These are phyloP conservation scores for Paecilomyces niveus DNA, from an alignment of 2,329 filamentous ascomycete species.

Conservation along the genomic window DNA sequence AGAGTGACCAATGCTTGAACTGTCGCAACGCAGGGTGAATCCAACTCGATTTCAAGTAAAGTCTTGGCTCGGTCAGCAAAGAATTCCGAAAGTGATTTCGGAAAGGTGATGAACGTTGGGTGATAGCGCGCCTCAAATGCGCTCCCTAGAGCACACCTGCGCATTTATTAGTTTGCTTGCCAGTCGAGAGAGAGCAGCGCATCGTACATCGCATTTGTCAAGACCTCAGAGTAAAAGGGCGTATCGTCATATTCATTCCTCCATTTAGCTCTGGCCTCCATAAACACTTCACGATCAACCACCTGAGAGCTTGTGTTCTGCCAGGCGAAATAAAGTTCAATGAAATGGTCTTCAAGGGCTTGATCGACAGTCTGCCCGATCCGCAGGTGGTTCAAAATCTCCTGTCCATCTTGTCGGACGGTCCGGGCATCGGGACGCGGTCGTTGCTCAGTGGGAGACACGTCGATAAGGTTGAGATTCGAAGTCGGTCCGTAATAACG, in stretches of 20 bases:
- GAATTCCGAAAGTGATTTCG: constrained; percentile 27
- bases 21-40: constrained; percentile 42
- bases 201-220: constrained; percentile 35
- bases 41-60: constrained; percentile 41
- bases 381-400: constrained; percentile 35
- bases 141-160: constrained; percentile 35
- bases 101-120: constrained; percentile 35
- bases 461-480: constrained; percentile 37
- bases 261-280: constrained; percentile 27
- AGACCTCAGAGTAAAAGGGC: constrained; percentile 33
- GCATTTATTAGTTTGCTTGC: background rate
- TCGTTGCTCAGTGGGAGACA: constrained; percentile 26
- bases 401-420: constrained; percentile 32
- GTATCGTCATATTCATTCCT: constrained; percentile 32
- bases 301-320: constrained; percentile 42
- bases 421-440: constrained; percentile 31
- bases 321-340: constrained; percentile 43
- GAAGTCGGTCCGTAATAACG: constrained; percentile 41
- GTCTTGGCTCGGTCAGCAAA: constrained; percentile 38
- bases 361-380: constrained; percentile 35
- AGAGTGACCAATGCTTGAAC: constrained; percentile 42
- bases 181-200: background rate
- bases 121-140: constrained; percentile 39
- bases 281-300: constrained; percentile 38
- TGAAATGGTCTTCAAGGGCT: constrained; percentile 37